Evolutionary conservation across 306 rosid genomes (phyloP).

Genomic region (Vigna hirtella): DNA sequence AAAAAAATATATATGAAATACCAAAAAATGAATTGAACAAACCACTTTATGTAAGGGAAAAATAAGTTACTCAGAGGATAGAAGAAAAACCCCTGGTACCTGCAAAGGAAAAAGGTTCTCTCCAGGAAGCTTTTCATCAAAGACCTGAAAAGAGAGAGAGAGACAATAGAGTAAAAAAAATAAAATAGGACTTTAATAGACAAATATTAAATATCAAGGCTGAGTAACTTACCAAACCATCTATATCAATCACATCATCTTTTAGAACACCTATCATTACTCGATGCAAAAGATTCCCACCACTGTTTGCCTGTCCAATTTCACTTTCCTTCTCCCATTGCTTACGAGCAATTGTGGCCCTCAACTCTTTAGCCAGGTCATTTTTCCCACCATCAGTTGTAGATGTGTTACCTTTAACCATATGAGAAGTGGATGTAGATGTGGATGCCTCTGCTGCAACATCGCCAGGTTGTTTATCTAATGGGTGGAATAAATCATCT

Average conservation of each 20-base stretch:
- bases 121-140: slow-evolving; percentile 91
- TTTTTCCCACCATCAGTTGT: slow-evolving; percentile 70
- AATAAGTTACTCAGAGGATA: slow-evolving; percentile 13
- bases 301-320: slow-evolving; percentile 74
- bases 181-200: slow-evolving; percentile 36
- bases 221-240: slow-evolving; percentile 80
- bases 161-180: slow-evolving; percentile 29
- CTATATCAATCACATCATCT: slow-evolving; percentile 91
- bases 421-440: slow-evolving; percentile 69
- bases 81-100: slow-evolving; percentile 58
- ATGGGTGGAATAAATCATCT: slow-evolving; percentile 91
- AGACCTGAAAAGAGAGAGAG: slow-evolving; percentile 62
- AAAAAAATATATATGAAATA: slow-evolving; percentile 26
- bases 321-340: slow-evolving; percentile 94
- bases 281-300: slow-evolving; percentile 79
- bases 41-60: slow-evolving; percentile 21
- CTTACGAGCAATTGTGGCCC: slow-evolving; percentile 93
- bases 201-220: slow-evolving; percentile 6
- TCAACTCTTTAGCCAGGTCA: slow-evolving; percentile 94
- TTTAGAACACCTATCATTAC: slow-evolving; percentile 87
- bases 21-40: slow-evolving; percentile 33
- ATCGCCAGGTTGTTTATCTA: slow-evolving; percentile 74
- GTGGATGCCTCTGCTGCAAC: slow-evolving; percentile 79
- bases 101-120: slow-evolving; percentile 89
- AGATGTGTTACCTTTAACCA: slow-evolving; percentile 59